Conservation (phyloP, 306 rosid species). For the Cucurbita moschata region DNA sequence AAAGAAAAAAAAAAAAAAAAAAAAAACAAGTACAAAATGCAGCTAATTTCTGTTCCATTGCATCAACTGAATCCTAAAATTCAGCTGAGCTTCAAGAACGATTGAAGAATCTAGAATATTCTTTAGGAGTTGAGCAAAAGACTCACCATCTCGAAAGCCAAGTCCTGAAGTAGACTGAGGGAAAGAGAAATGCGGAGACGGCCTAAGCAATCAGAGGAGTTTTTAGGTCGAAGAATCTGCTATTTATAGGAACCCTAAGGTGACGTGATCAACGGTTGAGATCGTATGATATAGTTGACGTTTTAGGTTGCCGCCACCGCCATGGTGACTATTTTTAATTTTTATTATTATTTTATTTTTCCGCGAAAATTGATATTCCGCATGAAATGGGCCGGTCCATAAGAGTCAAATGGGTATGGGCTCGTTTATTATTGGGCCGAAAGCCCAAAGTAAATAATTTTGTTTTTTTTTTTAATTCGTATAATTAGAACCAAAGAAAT, state of each 20-base stretch:
- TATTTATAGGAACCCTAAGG: not conserved
- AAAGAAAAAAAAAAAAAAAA: not conserved
- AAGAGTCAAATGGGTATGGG: not conserved
- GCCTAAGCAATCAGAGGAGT: not conserved
- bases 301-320: not conserved
- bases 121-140: not conserved
- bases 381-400: not conserved
- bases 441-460: not conserved
- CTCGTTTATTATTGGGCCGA: not conserved
- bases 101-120: not conserved
- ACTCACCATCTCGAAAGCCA: conserved; percentile 7
- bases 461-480: no score
- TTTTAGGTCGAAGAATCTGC: not conserved
- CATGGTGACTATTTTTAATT: not conserved
- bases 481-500: no score
- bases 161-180: not conserved
- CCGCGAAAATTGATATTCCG: not conserved
- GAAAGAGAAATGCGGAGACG: not conserved
- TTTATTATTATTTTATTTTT: not conserved
- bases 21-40: not conserved
- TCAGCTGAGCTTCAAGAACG: not conserved
- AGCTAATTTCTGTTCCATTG: not conserved
- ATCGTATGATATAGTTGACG: not conserved
- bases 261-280: conserved; percentile 2
- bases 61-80: not conserved